Percentiles rank a stretch among this genome's conserved stretches.
Conservation (phyloP, 1,284 basidiomycete genomes). For the Moesziomyces parantarcticus region DNA sequence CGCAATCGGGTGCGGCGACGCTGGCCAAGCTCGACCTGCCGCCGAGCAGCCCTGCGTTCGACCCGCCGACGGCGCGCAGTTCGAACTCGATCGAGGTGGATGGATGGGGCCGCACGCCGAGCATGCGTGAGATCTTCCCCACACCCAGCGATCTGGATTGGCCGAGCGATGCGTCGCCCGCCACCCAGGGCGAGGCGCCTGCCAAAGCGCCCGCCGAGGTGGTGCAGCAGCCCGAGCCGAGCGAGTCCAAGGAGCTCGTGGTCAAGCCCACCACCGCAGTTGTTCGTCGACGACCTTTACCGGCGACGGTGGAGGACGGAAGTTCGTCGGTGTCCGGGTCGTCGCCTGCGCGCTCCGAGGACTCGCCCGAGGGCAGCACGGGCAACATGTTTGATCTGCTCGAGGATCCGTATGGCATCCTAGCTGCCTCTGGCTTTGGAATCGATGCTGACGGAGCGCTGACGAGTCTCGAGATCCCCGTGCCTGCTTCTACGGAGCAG, state of each 20-base stretch:
- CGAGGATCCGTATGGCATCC: slow-evolving; percentile 64
- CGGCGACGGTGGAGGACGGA: slow-evolving; percentile 64
- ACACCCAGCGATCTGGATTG: slow-evolving; percentile 50
- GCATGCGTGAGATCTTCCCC: slow-evolving; percentile 54
- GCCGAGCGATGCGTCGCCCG: slow-evolving; percentile 28
- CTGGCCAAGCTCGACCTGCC: slow-evolving; percentile 42
- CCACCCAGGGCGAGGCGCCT: too few species aligned
- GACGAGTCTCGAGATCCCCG: slow-evolving; percentile 22
- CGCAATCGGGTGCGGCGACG: slow-evolving; percentile 18
- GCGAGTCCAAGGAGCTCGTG: slow-evolving; percentile 3
- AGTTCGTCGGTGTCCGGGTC: slow-evolving; percentile 47
- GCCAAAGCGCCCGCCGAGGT: too few species aligned
- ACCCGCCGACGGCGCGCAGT: slow-evolving; percentile 35
- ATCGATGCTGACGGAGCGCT: slow-evolving; percentile 31
- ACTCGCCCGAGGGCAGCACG: slow-evolving; percentile 24
- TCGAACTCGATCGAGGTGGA: slow-evolving; percentile 34
- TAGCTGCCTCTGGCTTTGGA: slow-evolving; percentile 59
- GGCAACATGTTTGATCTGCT: slow-evolving; percentile 55
- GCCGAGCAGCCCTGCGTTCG: slow-evolving; percentile 37
- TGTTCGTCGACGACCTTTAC: slow-evolving; percentile 47
- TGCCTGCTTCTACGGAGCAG: background rate
- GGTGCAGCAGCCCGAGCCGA: slow-evolving; percentile 1
- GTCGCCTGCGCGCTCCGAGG: slow-evolving; percentile 39
- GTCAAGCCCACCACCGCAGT: slow-evolving; percentile 5
- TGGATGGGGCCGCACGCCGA: slow-evolving; percentile 46